These are phyloP conservation scores for Leccinum barrowsii DNA, from an alignment of 768 basidiomycete species.

Conservation along the genomic window DNA sequence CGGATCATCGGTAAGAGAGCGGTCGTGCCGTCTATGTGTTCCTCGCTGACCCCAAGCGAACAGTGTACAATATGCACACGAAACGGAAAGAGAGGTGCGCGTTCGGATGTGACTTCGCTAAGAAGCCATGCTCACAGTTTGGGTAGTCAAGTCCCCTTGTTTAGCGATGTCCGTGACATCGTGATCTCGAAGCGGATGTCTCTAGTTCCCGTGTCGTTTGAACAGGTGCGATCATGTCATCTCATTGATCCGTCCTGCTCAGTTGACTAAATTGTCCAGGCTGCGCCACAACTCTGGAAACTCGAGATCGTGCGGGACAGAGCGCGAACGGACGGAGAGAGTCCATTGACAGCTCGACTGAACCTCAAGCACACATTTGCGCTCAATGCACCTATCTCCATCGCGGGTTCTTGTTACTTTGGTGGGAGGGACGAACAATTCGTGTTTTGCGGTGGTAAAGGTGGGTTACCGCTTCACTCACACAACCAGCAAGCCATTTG, in stretches of 20 bases:
- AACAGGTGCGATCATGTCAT: conserved; percentile 18
- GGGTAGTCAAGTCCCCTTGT: conserved; percentile 47
- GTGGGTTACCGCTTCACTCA: conserved; percentile 31
- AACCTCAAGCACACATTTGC: conserved; percentile 60
- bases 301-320: conserved; percentile 57
- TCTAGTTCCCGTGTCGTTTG: conserved; percentile 40
- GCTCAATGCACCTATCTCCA: conserved; percentile 61
- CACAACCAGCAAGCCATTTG: background rate
- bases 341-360: conserved; percentile 20
- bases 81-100: conserved; percentile 45
- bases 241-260: background rate
- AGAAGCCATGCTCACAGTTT: background rate
- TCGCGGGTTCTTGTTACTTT: conserved; percentile 78
- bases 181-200: conserved; percentile 41
- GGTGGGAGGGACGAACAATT: conserved; percentile 75
- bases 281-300: conserved; percentile 74
- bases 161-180: conserved; percentile 52
- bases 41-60: conserved; percentile 1
- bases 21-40: background rate
- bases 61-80: conserved; percentile 47
- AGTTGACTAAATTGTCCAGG: conserved; percentile 33
- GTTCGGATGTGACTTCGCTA: conserved; percentile 4
- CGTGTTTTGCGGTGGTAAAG: conserved; percentile 77
- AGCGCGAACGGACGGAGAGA: conserved; percentile 30
- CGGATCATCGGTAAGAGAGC: conserved; percentile 43